phyloP scores from a whole-genome alignment of 768 basidiomycete genomes.

The Lyophyllum decastes region DNA sequence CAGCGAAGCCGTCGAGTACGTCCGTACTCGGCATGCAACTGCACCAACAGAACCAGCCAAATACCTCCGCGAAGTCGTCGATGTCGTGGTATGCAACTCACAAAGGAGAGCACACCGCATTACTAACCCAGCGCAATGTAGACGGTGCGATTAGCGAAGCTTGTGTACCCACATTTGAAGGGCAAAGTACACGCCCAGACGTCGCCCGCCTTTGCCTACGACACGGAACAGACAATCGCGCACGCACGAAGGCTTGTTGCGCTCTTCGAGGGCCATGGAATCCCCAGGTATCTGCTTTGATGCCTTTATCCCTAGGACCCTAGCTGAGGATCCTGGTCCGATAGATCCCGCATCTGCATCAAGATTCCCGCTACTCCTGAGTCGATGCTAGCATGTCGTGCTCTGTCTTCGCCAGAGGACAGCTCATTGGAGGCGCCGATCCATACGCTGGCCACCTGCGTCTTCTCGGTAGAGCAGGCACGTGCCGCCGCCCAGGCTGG shows the following conservation, averaged over 20 bases:
- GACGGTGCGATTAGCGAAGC: conserved; percentile 46
- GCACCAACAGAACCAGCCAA: conserved; percentile 11
- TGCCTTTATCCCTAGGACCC: not conserved
- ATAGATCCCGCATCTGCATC: conserved; percentile 52
- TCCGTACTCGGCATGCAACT: conserved; percentile 16
- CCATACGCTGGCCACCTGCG: conserved; percentile 52
- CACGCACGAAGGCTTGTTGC: conserved; percentile 43
- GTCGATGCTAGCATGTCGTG: conserved; percentile 48
- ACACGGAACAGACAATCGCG: conserved; percentile 39
- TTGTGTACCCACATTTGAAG: conserved; percentile 40
- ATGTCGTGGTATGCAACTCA: conserved; percentile 35
- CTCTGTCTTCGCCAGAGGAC: conserved; percentile 40
- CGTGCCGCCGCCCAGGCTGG: conserved; percentile 54
- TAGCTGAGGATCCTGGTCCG: not conserved
- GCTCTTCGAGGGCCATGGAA: conserved; percentile 42
- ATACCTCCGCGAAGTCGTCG: conserved; percentile 34
- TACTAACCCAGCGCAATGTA: conserved; percentile 14
- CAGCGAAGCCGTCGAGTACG: conserved; percentile 31
- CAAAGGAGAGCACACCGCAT: not conserved
- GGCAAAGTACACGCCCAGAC: conserved; percentile 49
- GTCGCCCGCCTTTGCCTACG: conserved; percentile 41
- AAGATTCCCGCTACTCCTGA: conserved; percentile 61
- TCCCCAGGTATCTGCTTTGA: conserved; percentile 32
- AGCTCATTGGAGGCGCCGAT: conserved; percentile 24
- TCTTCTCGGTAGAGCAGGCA: conserved; percentile 59